phyloP scores from a whole-genome alignment of 495 filamentous ascomycete genomes.

The Talaromyces adpressus region DNA sequence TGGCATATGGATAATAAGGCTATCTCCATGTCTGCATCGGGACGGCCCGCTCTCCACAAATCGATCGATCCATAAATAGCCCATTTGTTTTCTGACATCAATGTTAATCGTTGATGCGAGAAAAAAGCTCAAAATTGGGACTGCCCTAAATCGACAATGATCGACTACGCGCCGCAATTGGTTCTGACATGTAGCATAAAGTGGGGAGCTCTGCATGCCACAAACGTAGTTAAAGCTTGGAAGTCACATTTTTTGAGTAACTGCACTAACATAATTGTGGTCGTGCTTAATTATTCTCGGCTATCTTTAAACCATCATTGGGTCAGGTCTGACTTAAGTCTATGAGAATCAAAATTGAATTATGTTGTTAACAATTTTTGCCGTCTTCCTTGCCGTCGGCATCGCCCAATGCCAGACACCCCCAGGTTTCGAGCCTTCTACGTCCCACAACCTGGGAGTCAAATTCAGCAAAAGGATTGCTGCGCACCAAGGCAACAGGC shows the following conservation, averaged over 20 bases:
- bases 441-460: not conserved
- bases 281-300: no score
- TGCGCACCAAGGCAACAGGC: not conserved
- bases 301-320: no score
- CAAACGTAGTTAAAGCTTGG: not conserved
- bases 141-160: no score
- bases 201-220: not conserved
- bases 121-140: no score
- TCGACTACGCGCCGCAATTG: not conserved
- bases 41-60: not conserved
- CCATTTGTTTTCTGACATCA: not conserved
- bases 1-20: not conserved
- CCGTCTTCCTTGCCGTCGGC: not conserved
- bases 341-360: not conserved
- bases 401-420: slow-evolving; percentile 2
- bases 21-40: not conserved
- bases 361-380: not conserved
- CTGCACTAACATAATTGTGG: not conserved
- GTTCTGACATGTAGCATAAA: not conserved
- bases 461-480: not conserved
- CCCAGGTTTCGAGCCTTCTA: slow-evolving; percentile 8
- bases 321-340: no score
- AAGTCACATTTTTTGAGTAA: no score
- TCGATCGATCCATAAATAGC: not conserved
- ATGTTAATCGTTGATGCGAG: not conserved